phyloP scores from a whole-genome alignment of 2,329 filamentous ascomycete genomes.

The Stagonosporopsis tanaceti region DNA sequence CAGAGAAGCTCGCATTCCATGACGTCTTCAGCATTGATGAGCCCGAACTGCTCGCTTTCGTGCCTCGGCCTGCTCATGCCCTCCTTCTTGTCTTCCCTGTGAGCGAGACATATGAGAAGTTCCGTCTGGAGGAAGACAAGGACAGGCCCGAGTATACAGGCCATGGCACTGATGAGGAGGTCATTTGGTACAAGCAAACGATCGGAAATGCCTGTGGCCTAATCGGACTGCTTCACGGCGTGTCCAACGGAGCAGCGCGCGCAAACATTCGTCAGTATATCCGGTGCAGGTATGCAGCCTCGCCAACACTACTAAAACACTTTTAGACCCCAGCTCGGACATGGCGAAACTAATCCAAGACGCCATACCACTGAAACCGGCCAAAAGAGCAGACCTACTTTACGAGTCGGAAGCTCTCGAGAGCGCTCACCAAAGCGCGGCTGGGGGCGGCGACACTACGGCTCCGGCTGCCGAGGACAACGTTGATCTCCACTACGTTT shows the following conservation, averaged over 20 bases:
- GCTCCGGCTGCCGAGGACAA: conserved; percentile 81
- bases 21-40: conserved; percentile 94
- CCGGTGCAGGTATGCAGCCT: not conserved
- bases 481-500: conserved; percentile 95
- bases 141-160: conserved; percentile 70
- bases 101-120: conserved; percentile 77
- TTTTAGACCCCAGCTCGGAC: conserved; percentile 58
- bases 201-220: conserved; percentile 94
- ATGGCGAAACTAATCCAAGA: conserved; percentile 71
- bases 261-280: conserved; percentile 40
- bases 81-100: conserved; percentile 93
- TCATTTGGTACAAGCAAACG: conserved; percentile 95
- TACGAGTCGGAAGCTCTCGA: conserved; percentile 81
- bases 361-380: conserved; percentile 74
- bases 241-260: conserved; percentile 78
- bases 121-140: conserved; percentile 77
- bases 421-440: conserved; percentile 78
- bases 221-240: conserved; percentile 87
- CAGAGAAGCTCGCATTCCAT: conserved; percentile 78
- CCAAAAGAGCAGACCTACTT: conserved; percentile 73
- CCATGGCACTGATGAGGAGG: conserved; percentile 73
- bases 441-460: conserved; percentile 76
- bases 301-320: conserved; percentile 20
- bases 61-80: conserved; percentile 87
- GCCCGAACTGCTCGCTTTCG: conserved; percentile 80